phyloP scores from a whole-genome alignment of 305 asterid genomes.

The Withania somnifera region DNA sequence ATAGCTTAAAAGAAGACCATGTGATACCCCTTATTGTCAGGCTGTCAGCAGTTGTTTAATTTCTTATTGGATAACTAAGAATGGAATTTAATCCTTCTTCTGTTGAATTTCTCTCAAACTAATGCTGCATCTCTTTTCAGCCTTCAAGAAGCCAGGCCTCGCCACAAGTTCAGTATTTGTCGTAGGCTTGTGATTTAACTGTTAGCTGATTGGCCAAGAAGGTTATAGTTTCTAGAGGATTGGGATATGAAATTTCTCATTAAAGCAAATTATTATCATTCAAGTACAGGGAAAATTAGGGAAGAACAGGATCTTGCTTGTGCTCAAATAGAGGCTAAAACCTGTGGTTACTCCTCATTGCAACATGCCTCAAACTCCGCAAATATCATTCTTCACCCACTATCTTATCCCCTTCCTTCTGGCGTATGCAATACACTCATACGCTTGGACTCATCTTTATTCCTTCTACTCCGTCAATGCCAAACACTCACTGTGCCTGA shows the following conservation, averaged over 20 bases:
- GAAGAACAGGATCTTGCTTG: background rate
- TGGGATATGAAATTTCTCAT: background rate
- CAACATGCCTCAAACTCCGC: slow-evolving; percentile 8
- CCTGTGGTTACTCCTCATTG: background rate
- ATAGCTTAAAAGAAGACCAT: no score
- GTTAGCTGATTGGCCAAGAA: background rate
- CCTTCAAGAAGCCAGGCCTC: background rate
- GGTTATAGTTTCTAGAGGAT: background rate
- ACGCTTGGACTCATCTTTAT: slow-evolving; percentile 2
- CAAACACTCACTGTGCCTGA: slow-evolving; percentile 3
- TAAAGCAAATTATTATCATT: background rate
- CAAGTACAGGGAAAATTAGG: background rate
- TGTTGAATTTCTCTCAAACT: background rate
- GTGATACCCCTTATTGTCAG: background rate
- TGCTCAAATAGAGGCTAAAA: background rate
- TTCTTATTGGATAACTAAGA: background rate
- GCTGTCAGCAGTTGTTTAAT: no score
- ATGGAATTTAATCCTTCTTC: background rate
- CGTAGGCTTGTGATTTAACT: background rate
- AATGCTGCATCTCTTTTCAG: background rate
- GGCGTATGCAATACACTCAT: background rate
- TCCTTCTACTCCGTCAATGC: background rate
- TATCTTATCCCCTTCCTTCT: slow-evolving; percentile 10
- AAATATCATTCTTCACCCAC: slow-evolving; percentile 12
- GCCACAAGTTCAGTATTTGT: background rate